These are phyloP conservation scores for Piper longum DNA, from an alignment of 164 flowering plant species.

Conservation along the genomic window DNA sequence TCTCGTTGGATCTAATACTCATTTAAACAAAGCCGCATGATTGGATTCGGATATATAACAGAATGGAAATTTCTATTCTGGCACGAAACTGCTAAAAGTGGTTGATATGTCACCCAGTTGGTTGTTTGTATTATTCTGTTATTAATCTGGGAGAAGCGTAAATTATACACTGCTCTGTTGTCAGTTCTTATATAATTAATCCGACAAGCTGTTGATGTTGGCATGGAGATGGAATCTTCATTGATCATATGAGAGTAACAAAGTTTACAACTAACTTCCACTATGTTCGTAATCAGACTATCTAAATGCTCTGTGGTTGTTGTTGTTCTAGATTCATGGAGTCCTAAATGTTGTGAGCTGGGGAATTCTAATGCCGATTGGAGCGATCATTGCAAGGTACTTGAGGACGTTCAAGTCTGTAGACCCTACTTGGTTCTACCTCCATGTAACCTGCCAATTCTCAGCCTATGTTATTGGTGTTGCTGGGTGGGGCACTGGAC, in stretches of 20 bases:
- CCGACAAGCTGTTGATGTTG: background rate
- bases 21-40: too few relatives aligned
- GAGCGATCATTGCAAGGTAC: conserved; percentile 54
- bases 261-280: background rate
- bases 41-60: too few relatives aligned
- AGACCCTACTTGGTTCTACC: conserved; percentile 82
- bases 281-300: too few relatives aligned
- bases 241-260: background rate
- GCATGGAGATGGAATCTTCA: background rate
- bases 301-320: background rate
- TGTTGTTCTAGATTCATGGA: conserved; percentile 56
- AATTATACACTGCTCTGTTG: background rate
- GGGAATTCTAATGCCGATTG: conserved; percentile 68
- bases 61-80: too few relatives aligned
- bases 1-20: too few relatives aligned
- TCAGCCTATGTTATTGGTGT: conserved; percentile 66
- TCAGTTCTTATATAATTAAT: background rate
- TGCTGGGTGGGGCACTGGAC: conserved; percentile 78
- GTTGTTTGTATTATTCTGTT: background rate
- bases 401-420: conserved; percentile 39
- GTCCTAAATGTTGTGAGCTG: conserved; percentile 66
- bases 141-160: too few relatives aligned
- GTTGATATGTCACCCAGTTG: too few relatives aligned
- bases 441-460: conserved; percentile 51
- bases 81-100: too few relatives aligned